Evolutionary conservation across 1,139 yeast genomes (phyloP), one percentile per base, ranked within the genome.

Genomic region (Taphrina flavorubra): DNA sequence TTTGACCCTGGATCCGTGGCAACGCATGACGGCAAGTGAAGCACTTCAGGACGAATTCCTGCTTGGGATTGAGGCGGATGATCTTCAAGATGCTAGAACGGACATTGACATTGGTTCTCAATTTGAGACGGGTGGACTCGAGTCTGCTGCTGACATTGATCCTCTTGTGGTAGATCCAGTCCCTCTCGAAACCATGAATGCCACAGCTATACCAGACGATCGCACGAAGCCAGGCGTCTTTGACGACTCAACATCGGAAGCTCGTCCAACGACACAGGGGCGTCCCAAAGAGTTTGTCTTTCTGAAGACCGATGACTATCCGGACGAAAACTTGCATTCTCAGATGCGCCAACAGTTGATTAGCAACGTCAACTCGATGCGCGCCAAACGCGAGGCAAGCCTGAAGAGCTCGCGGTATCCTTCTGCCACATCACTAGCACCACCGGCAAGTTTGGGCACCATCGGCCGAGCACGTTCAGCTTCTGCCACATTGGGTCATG

Each of bases 21-120:
- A 83, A 68, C 80, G 95, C 65, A 76, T 81, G 16, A 78, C 84
- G 10, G 92, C 94, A 0, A 79, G 79, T 58, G 84, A 85, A 60
- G 84, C 88, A 2, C 78, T 88, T 69, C 76, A 80, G 64, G 80
- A 85, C 75, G 84, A 85, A 16, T 88, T 86, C 73, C 86, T 88
- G 25, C 39, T 31, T 18, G 42, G 18, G 8, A 42, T 53, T 18
- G 67, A 63, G 20, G 56, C 31, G 8, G 67, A 63, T 46, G 62
- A 58, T 10, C 36, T 39, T 5, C 42, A 31, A 8, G 62, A 58
- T 25, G 51, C 39, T 10, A 18, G 31, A 25, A 6, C 25, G 39
- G 53, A 18, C 11, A 8, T 20, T 11, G 42, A 20, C 13, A 44
- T n/a, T n/a, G 62, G 25, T 6, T 18, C 39, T 4, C 36, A 44